Percentiles rank a stretch among this genome's conserved stretches.
Conservation (phyloP, 192 early-diverging fungal species). For the Podila horticola region DNA sequence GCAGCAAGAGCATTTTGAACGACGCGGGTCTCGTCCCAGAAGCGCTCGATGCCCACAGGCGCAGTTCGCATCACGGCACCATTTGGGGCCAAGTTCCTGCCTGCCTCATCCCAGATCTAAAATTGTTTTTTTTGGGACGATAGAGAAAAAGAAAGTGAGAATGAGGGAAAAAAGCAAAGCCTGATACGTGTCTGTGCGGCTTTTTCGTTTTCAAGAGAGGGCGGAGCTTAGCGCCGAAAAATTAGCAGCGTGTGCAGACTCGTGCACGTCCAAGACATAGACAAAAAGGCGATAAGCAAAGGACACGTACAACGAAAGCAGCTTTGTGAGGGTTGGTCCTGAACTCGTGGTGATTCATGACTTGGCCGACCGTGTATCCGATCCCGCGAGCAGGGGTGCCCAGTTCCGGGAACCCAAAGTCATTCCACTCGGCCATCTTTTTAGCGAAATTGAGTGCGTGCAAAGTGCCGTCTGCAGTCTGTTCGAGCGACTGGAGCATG, state of each 20-base stretch:
- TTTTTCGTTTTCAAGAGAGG: too few relatives aligned
- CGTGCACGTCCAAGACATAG: not conserved
- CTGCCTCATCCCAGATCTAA: constrained; percentile 41
- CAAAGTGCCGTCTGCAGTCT: constrained; percentile 54
- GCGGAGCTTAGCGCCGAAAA: too few relatives aligned
- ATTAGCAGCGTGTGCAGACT: not conserved
- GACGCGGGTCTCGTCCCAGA: constrained; percentile 52
- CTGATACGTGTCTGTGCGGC: not conserved
- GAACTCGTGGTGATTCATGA: constrained; percentile 57
- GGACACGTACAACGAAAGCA: constrained; percentile 31
- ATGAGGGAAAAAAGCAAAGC: not conserved
- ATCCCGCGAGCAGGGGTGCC: constrained; percentile 66
- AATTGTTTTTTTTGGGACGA: not conserved
- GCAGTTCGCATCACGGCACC: constrained; percentile 55
- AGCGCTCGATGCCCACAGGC: constrained; percentile 37
- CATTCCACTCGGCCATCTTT: constrained; percentile 57
- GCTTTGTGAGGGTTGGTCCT: constrained; percentile 53
- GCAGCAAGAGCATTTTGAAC: constrained; percentile 51
- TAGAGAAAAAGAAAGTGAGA: not conserved
- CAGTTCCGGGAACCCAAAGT: constrained; percentile 59
- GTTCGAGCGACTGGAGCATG: constrained; percentile 59
- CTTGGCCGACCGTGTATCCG: constrained; percentile 58
- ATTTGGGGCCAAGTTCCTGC: constrained; percentile 48
- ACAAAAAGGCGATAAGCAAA: too few relatives aligned
- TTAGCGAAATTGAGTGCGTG: constrained; percentile 61